Conservation (phyloP, 2,329 filamentous ascomycete species). For the Tolypocladium nubicola region DNA sequence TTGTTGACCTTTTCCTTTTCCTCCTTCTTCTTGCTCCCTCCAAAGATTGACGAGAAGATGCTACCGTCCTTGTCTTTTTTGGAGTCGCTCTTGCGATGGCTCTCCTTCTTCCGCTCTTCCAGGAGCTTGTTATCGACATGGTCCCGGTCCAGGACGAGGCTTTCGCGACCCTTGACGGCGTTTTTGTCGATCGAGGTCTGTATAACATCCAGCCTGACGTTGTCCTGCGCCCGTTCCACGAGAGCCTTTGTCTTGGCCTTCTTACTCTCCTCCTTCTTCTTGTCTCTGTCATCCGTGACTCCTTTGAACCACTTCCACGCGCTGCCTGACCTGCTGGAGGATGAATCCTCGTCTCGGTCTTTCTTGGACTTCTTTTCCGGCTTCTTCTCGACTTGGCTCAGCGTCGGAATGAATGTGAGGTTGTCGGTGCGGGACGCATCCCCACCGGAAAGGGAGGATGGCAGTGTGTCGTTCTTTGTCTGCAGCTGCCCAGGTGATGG, state of each 20-base stretch:
- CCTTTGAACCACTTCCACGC: conserved; percentile 67
- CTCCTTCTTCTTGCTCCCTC: conserved; percentile 76
- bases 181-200: conserved; percentile 74
- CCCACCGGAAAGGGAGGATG: conserved; percentile 58
- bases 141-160: conserved; percentile 72
- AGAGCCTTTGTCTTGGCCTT: conserved; percentile 53
- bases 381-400: conserved; percentile 60
- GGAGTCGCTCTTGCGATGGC: conserved; percentile 59
- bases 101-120: conserved; percentile 75
- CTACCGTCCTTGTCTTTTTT: conserved; percentile 92
- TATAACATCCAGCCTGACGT: conserved; percentile 72
- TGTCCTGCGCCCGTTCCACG: conserved; percentile 57
- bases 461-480: conserved; percentile 16
- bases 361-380: conserved; percentile 66
- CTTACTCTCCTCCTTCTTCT: conserved; percentile 51
- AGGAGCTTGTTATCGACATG: conserved; percentile 60
- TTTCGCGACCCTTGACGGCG: conserved; percentile 62
- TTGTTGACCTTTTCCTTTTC: conserved; percentile 65
- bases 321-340: conserved; percentile 61
- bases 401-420: conserved; percentile 70
- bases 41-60: conserved; percentile 89
- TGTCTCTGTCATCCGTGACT: conserved; percentile 60
- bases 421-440: conserved; percentile 60
- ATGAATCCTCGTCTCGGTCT: conserved; percentile 52
- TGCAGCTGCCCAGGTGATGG: conserved; percentile 7